Evolutionary conservation across 2,329 filamentous ascomycete species (phyloP).

Genomic region (Calonectria pauciramosa): DNA sequence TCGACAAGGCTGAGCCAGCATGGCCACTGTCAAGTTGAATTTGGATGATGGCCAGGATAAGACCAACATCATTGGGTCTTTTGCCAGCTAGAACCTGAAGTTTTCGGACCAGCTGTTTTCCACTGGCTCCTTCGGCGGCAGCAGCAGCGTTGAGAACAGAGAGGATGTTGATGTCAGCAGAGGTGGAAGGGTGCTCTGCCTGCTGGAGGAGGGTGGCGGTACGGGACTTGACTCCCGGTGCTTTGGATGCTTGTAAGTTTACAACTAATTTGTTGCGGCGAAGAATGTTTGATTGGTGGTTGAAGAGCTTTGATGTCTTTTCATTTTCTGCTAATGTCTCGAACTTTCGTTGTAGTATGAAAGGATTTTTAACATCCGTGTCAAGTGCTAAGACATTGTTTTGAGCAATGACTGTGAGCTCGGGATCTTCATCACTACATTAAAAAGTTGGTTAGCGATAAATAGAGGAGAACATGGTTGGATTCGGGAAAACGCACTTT

Average conservation of each 20-base stretch:
- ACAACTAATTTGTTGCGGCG: slow-evolving; percentile 74
- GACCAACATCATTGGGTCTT: slow-evolving; percentile 83
- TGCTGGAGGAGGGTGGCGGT: slow-evolving; percentile 58
- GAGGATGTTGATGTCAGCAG: slow-evolving; percentile 54
- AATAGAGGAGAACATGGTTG: not conserved
- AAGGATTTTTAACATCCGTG: slow-evolving; percentile 71
- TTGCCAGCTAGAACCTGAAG: slow-evolving; percentile 79
- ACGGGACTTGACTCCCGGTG: slow-evolving; percentile 68
- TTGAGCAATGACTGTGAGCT: slow-evolving; percentile 75
- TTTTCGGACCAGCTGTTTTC: slow-evolving; percentile 77
- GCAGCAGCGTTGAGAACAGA: slow-evolving; percentile 78
- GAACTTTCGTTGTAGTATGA: slow-evolving; percentile 73
- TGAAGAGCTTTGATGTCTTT: slow-evolving; percentile 76
- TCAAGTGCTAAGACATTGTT: slow-evolving; percentile 70
- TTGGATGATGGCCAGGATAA: slow-evolving; percentile 85
- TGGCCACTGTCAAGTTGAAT: slow-evolving; percentile 82
- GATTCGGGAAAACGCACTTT: slow-evolving; percentile 63
- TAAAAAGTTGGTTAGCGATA: slow-evolving; percentile 46
- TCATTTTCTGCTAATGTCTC: slow-evolving; percentile 66
- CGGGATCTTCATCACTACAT: slow-evolving; percentile 73
- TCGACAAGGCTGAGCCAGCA: slow-evolving; percentile 78
- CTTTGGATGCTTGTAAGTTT: slow-evolving; percentile 77
- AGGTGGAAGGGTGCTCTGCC: slow-evolving; percentile 45
- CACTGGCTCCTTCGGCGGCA: slow-evolving; percentile 72
- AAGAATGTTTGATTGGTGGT: slow-evolving; percentile 73